Evolutionary conservation across 441 rosid species (phyloP).

Genomic region (Lepidium campestre): DNA sequence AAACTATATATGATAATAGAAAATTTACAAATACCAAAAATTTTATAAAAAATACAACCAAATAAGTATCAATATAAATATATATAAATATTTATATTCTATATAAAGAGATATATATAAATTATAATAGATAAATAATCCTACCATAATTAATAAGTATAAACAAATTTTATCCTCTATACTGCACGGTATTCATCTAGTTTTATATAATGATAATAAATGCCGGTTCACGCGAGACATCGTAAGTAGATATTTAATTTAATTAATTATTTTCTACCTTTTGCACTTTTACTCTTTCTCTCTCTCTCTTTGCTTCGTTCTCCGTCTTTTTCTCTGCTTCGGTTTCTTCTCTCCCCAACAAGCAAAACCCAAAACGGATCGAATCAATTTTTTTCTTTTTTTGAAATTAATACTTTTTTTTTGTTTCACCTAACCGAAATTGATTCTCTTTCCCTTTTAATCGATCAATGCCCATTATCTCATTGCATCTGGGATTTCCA

Average conservation of each 20-base stretch:
- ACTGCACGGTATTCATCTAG: no score
- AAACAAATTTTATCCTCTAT: no score
- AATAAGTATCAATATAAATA: no score
- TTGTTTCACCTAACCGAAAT: slow-evolving; percentile 4
- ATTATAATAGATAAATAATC: no score
- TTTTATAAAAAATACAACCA: no score
- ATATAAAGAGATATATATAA: no score
- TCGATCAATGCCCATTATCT: slow-evolving; percentile 9
- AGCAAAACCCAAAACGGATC: slow-evolving; percentile 33
- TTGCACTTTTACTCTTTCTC: not conserved
- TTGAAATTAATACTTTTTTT: not conserved
- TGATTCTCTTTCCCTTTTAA: slow-evolving; percentile 10
- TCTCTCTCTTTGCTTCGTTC: not conserved
- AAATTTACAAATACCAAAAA: no score
- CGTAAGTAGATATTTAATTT: slow-evolving; percentile 4
- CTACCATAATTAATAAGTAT: no score
- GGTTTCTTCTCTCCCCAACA: slow-evolving; percentile 24
- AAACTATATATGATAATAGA: no score
- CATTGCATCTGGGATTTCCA: slow-evolving; percentile 21
- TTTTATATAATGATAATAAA: no score
- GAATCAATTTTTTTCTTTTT: slow-evolving; percentile 8
- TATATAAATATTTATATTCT: no score
- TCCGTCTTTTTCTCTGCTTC: slow-evolving; percentile 30
- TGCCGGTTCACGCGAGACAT: slow-evolving; percentile 17
- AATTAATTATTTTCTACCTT: not conserved